Conservation (phyloP, 73 alveolate genomes). For the Tetrahymena malaccensis region DNA sequence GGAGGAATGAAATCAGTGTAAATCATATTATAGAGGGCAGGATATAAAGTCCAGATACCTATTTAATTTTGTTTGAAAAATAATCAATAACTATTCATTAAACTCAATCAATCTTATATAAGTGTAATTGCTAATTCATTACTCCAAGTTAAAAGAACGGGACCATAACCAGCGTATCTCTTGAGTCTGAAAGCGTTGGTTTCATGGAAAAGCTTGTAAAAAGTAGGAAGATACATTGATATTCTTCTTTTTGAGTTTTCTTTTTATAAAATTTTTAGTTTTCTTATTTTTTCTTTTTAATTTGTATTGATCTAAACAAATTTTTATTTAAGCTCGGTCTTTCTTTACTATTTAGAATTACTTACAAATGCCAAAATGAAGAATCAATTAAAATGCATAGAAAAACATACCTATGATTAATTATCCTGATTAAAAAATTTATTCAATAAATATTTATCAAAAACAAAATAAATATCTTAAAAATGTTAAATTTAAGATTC, state of each 20-base stretch:
- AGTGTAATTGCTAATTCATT: neutral
- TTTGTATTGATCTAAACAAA: neutral
- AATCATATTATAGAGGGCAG: constrained; percentile 67
- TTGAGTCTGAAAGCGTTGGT: constrained; percentile 44
- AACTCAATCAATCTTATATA: neutral
- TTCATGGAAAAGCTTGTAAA: constrained; percentile 70
- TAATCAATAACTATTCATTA: neutral
- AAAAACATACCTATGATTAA: neutral
- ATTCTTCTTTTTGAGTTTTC: neutral
- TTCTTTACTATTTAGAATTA: neutral
- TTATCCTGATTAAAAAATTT: neutral
- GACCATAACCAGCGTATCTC: constrained; percentile 55
- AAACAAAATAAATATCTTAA: neutral
- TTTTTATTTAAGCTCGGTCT: neutral
- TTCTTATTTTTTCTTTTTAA: neutral
- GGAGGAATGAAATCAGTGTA: constrained; percentile 73
- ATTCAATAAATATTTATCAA: neutral
- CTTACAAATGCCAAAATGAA: neutral
- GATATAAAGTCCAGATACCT: constrained; percentile 71
- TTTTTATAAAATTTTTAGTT: neutral
- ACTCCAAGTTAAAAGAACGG: constrained; percentile 54
- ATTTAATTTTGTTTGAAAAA: neutral
- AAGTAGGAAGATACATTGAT: constrained; percentile 74
- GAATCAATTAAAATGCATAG: neutral
- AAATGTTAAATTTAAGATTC: neutral